phyloP scores from a whole-genome alignment of 495 filamentous ascomycete genomes.

The Penicillium paradoxum region DNA sequence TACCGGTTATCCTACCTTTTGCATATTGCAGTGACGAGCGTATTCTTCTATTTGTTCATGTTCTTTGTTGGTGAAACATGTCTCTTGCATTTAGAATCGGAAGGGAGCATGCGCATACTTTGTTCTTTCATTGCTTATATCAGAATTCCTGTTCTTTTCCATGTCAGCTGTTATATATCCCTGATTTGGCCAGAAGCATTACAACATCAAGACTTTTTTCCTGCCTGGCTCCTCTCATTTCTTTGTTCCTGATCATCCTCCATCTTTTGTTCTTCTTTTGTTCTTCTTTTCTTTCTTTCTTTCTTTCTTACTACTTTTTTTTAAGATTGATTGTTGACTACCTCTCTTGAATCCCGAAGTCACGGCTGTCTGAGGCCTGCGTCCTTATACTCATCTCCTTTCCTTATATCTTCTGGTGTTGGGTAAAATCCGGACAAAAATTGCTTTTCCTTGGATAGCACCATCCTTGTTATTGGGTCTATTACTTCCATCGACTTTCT shows the following conservation, averaged over 20 bases:
- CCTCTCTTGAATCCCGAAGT: constrained; percentile 3
- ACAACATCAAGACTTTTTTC: constrained; percentile 15
- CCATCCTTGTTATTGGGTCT: neutral
- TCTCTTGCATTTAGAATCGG: constrained; percentile 42
- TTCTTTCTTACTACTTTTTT: too few species aligned
- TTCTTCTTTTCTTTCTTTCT: neutral
- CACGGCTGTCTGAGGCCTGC: neutral
- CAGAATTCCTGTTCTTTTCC: constrained; percentile 7
- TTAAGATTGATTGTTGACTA: constrained; percentile 1
- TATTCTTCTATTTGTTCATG: constrained; percentile 10
- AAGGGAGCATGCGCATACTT: constrained; percentile 35
- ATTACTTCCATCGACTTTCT: neutral
- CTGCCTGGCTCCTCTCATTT: constrained; percentile 11
- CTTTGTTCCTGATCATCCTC: constrained; percentile 5
- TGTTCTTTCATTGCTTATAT: constrained; percentile 16
- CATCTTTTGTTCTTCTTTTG: neutral
- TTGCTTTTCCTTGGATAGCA: neutral
- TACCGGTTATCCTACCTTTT: constrained; percentile 26
- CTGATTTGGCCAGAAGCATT: constrained; percentile 29
- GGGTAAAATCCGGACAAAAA: neutral
- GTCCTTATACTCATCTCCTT: constrained; percentile 3
- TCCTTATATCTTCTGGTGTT: neutral
- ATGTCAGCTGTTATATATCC: constrained; percentile 28
- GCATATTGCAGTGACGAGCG: constrained; percentile 43
- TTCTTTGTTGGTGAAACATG: constrained; percentile 17